Conservation (phyloP, 345 rosid species). For the Excoecaria cochinchinensis region DNA sequence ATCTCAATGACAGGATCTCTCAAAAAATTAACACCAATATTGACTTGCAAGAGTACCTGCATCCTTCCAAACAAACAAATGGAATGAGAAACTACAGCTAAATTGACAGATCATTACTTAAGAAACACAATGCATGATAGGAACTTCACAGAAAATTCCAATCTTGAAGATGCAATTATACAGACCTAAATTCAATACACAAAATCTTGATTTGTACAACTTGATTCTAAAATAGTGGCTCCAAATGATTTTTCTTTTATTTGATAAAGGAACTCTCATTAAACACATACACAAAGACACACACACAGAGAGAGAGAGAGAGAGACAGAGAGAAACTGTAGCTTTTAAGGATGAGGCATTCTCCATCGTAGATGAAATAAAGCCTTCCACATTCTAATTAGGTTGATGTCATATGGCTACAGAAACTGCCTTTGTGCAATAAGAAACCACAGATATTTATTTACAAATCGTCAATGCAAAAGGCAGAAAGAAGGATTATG, state of each 20-base stretch:
- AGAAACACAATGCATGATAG: not conserved
- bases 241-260: not conserved
- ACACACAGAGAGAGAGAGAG: too few species aligned
- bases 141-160: not conserved
- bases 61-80: constrained; percentile 85
- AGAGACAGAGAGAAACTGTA: not conserved
- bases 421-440: not conserved
- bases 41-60: constrained; percentile 92
- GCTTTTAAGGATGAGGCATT: not conserved
- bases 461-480: not conserved
- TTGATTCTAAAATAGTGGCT: not conserved
- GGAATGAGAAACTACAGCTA: constrained; percentile 43
- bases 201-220: not conserved
- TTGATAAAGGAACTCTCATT: not conserved
- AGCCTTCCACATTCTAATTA: not conserved
- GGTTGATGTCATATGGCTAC: not conserved
- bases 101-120: not conserved
- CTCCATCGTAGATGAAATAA: not conserved
- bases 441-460: not conserved
- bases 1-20: constrained; percentile 90
- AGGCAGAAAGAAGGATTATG: not conserved
- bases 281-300: too few species aligned
- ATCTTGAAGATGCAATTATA: too few species aligned
- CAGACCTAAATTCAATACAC: not conserved
- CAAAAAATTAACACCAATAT: constrained; percentile 64